Evolutionary conservation across 495 filamentous ascomycete genomes (phyloP).

Genomic region (Aspergillus mulundensis): DNA sequence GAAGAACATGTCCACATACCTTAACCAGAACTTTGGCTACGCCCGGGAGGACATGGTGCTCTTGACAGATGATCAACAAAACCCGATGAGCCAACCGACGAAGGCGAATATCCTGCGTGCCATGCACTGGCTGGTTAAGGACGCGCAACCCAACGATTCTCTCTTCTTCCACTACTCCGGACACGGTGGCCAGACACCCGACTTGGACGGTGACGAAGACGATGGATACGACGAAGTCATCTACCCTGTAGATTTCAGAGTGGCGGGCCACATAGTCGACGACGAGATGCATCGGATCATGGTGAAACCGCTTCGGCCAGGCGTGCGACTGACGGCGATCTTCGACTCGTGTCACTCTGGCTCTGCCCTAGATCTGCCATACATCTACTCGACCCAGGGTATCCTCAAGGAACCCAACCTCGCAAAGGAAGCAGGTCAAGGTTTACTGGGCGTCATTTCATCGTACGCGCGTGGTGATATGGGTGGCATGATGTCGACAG

Average conservation of each 20-base stretch:
- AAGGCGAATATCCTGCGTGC: constrained; percentile 94
- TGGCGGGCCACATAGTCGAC: constrained; percentile 90
- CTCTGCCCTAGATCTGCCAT: constrained; percentile 91
- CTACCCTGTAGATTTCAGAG: constrained; percentile 92
- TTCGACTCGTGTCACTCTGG: constrained; percentile 99
- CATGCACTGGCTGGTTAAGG: constrained; percentile 98
- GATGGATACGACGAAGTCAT: constrained; percentile 98
- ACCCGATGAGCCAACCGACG: constrained; percentile 94
- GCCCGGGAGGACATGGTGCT: constrained; percentile 97
- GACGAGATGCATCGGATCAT: constrained; percentile 99
- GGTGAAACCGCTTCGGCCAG: constrained; percentile 75
- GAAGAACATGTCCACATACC: constrained; percentile 91
- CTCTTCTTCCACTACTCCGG: constrained; percentile 99
- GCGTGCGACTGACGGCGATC: constrained; percentile 91
- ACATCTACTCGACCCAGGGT: constrained; percentile 93
- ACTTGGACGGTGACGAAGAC: constrained; percentile 89
- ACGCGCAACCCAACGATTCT: constrained; percentile 89
- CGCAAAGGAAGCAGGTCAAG: constrained; percentile 95
- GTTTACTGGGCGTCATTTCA: constrained; percentile 82
- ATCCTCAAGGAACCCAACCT: constrained; percentile 97
- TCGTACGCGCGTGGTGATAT: constrained; percentile 89
- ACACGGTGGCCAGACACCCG: constrained; percentile 95
- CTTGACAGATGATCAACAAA: constrained; percentile 94
- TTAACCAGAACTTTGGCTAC: constrained; percentile 89
- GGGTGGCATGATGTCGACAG: constrained; percentile 72